phyloP scores from a whole-genome alignment of 73 alveolate genomes.

The Effrenium voratum region DNA sequence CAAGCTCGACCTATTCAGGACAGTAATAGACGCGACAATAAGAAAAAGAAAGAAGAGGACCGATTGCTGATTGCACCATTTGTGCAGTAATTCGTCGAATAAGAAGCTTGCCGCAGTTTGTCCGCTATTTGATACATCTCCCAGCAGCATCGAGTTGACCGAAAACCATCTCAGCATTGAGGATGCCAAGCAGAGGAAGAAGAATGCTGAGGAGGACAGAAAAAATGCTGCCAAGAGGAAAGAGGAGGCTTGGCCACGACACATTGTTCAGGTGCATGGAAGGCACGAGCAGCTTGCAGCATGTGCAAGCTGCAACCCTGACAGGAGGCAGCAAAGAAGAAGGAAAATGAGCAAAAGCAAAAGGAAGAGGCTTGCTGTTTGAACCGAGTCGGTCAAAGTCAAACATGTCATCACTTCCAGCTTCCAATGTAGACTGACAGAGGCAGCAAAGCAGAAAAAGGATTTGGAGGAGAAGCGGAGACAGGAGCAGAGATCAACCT shows the following conservation, averaged over 20 bases:
- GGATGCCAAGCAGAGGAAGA: constrained; percentile 75
- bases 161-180: no score
- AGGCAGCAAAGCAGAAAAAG: constrained; percentile 89
- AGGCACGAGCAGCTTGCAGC: no score
- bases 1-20: no score
- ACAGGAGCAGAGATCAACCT: constrained; percentile 85
- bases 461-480: constrained; percentile 74
- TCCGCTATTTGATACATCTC: no score
- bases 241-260: no score
- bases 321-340: constrained; percentile 74
- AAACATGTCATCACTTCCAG: no score
- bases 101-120: no score
- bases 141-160: no score
- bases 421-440: neutral
- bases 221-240: constrained; percentile 83
- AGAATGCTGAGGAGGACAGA: constrained; percentile 71
- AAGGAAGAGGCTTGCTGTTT: constrained; percentile 71
- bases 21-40: neutral
- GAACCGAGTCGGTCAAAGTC: no score
- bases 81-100: no score
- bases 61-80: neutral
- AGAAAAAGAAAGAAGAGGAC: constrained; percentile 78
- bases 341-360: constrained; percentile 76
- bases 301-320: neutral
- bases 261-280: no score